A percentile compares a stretch with the other conserved stretches of the same genome.
phyloP scores from a whole-genome alignment of 371 early-diverging fungal genomes.

The Mortierella sp. region DNA sequence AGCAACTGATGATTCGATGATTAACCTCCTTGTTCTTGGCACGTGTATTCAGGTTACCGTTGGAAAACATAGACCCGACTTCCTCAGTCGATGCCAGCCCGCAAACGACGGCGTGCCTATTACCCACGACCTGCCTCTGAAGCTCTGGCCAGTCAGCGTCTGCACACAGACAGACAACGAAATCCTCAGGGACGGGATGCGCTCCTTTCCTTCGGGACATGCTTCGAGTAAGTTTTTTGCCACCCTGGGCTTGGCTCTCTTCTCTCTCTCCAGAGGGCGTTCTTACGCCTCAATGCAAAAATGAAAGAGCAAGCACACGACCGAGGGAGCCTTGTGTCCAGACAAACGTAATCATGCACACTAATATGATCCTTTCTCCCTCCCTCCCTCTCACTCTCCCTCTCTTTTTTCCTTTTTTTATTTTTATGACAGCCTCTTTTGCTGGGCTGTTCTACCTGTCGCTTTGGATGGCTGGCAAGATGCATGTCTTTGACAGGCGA shows the following conservation, averaged over 20 bases:
- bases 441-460: conserved; percentile 71
- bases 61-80: conserved; percentile 82
- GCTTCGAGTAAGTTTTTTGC: conserved; percentile 61
- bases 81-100: conserved; percentile 79
- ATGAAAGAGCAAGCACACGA: not conserved
- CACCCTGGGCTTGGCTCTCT: no score
- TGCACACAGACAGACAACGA: conserved; percentile 59
- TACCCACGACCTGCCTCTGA: conserved; percentile 58
- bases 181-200: conserved; percentile 77
- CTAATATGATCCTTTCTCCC: not conserved
- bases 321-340: no score
- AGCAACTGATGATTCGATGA: no score
- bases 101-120: conserved; percentile 14
- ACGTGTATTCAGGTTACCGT: conserved; percentile 41
- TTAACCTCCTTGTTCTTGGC: no score
- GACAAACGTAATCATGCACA: not conserved
- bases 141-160: conserved; percentile 60
- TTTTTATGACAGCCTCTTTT: conserved; percentile 66
- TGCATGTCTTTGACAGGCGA: conserved; percentile 65
- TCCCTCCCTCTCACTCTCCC: no score
- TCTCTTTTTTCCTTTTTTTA: not conserved
- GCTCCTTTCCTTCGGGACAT: conserved; percentile 92
- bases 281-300: not conserved
- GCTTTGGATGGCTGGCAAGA: conserved; percentile 70
- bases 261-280: not conserved